Percentiles rank a stretch among this genome's conserved stretches.
Evolutionary conservation across 805 yeast genomes (phyloP).

Genomic region (Cyberlindnera subsufficiens): DNA sequence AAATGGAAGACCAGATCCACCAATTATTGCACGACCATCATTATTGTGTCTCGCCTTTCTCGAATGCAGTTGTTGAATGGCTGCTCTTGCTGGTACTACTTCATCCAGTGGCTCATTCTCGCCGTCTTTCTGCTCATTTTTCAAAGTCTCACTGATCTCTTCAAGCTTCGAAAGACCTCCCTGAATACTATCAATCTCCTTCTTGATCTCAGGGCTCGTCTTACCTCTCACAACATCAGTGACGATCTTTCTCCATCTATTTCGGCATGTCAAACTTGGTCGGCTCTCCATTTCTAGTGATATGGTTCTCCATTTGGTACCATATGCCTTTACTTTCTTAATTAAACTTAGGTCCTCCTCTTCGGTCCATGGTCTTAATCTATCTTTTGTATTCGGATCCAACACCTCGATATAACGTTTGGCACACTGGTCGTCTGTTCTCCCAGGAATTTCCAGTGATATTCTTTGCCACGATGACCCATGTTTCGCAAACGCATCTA

Average conservation of each 20-base stretch:
- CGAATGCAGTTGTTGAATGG: neutral
- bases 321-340: conserved; percentile 60
- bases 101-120: neutral
- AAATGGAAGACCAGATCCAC: too few relatives aligned
- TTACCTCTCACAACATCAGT: conserved; percentile 67
- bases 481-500: conserved; percentile 55
- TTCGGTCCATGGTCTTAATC: conserved; percentile 72
- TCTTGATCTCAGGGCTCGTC: conserved; percentile 48
- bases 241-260: conserved; percentile 85
- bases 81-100: conserved; percentile 2
- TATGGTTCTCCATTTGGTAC: conserved; percentile 87
- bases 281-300: conserved; percentile 67
- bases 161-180: conserved; percentile 26
- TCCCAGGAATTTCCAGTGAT: conserved; percentile 66
- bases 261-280: conserved; percentile 85
- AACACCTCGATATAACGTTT: conserved; percentile 84
- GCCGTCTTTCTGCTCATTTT: conserved; percentile 7
- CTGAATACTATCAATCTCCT: conserved; percentile 53
- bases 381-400: conserved; percentile 71
- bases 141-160: conserved; percentile 20
- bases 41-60: too few relatives aligned
- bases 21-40: too few relatives aligned
- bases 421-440: conserved; percentile 95
- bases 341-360: conserved; percentile 73
- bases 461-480: conserved; percentile 89